Conservation (phyloP, 1,139 yeast genomes). For the Yamadazyma pseudoaaseri region DNA sequence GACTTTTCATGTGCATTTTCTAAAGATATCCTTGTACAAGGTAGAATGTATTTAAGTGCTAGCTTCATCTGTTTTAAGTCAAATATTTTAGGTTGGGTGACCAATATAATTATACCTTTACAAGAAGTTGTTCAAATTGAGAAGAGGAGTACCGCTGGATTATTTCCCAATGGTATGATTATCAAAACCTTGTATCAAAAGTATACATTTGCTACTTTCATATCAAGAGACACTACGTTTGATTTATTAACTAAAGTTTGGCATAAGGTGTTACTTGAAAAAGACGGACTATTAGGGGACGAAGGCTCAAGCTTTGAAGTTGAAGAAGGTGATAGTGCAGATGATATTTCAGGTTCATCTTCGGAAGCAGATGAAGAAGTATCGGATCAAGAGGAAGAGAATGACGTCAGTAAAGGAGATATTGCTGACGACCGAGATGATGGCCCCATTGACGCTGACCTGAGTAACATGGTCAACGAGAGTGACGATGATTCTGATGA, state of each 20-base stretch:
- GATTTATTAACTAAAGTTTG: conserved; percentile 62
- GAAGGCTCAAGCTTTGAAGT: conserved; percentile 7
- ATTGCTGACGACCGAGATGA: conserved; percentile 1
- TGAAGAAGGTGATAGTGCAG: conserved; percentile 2
- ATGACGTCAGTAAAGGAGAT: conserved; percentile 4
- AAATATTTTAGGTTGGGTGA: conserved; percentile 72
- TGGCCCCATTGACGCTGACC: conserved; percentile 5
- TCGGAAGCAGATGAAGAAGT: not conserved
- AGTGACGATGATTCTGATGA: conserved; percentile 6
- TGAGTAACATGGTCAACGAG: not conserved
- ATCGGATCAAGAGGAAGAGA: conserved; percentile 1
- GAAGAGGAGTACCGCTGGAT: conserved; percentile 68
- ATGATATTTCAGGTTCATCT: not conserved
- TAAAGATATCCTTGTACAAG: conserved; percentile 71
- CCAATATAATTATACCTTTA: conserved; percentile 63
- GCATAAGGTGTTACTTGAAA: conserved; percentile 40
- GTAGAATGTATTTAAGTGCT: conserved; percentile 63
- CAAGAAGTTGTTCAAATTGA: conserved; percentile 71
- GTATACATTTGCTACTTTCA: conserved; percentile 70
- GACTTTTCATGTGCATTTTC: conserved; percentile 73
- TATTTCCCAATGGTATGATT: conserved; percentile 74
- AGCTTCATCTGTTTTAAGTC: conserved; percentile 66
- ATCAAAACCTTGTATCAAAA: conserved; percentile 70
- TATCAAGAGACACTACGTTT: conserved; percentile 66
- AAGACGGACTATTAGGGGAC: conserved; percentile 7